Conservation (phyloP, 768 basidiomycete species). For the Auricularia sp. region DNA sequence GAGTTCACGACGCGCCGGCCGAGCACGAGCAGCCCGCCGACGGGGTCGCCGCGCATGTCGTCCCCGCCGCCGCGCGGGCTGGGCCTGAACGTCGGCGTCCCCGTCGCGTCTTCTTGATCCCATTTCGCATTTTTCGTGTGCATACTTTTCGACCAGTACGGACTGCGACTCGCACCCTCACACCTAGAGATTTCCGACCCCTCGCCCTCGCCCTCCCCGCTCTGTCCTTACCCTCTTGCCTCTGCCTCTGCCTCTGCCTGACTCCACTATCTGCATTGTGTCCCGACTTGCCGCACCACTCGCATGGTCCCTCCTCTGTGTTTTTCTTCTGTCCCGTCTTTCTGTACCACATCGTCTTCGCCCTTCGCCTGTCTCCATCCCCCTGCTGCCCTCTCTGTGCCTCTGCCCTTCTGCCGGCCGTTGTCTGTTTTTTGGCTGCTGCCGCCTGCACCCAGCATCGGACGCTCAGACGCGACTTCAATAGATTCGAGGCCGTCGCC, state of each 20-base stretch:
- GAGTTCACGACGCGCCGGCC: not conserved
- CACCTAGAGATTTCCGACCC: too few relatives aligned
- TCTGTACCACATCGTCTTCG: not conserved
- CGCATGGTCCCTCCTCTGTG: not conserved
- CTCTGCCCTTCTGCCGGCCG: not conserved
- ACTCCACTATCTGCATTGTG: not conserved
- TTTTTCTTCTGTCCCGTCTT: not conserved
- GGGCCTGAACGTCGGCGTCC: not conserved
- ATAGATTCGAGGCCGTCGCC: not conserved
- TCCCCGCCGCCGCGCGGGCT: not conserved
- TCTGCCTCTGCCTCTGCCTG: too few relatives aligned
- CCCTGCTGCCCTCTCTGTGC: not conserved
- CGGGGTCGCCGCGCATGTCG: not conserved
- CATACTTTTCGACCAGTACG: not conserved
- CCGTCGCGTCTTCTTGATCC: not conserved
- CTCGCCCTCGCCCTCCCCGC: too few relatives aligned
- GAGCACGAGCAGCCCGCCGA: not conserved
- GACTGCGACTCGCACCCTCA: too few relatives aligned
- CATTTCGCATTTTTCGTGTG: not conserved
- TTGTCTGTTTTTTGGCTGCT: not conserved
- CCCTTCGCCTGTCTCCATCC: not conserved
- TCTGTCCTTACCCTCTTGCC: too few relatives aligned
- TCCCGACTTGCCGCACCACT: not conserved
- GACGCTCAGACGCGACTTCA: not conserved
- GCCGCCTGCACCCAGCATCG: not conserved